Base-by-base conservation (phyloP, 169 alveolate genomes). In the Plasmodium vivax region DNA sequence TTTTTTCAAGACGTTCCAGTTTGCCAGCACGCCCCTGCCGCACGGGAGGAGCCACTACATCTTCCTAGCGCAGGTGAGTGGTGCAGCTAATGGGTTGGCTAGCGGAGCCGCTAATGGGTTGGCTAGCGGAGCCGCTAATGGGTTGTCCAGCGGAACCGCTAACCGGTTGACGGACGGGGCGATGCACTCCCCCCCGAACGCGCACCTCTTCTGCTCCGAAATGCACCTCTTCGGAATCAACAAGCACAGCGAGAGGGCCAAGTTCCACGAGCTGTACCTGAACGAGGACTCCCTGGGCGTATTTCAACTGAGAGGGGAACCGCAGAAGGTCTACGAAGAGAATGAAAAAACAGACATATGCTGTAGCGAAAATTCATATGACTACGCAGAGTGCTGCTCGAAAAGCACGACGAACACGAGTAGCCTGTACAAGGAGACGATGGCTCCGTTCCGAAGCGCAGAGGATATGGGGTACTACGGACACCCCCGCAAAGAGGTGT, bases 41-140 rank as follows among this genome's bases (percentile, higher is more conserved):
- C n/a, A 43, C 38, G 51, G 83, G 45, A 90, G 83, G 34, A 62
- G 19, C 9, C 94, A 90, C 72, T 68, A 90, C 74, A 90, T 90
- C 30, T 90, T 90, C 41, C 80, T 58, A 62, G 47, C 88, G 19
- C 58, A 68, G 30, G 73, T 79, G 9, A 32, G 27, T 23, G 27
- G 27, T 23, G 27, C 27, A 23, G 27, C 27, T 23, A 23, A 27
- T 62, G 54, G 23, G 14, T 16, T 68, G n/a, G 7, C 3, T 5
- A 68, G 38, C 38, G 41, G n/a, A 9, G 41, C 77, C 2, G 43
- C 77, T 8, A 68, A 27, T 41, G 54, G 23, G 14, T 16, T 68
- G n/a, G 1, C 3, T 5, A 68, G 38, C 38, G 41, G n/a, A 9
- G 41, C 77, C 2, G 43, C 77, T 8, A 68, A 68, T 19, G 77